A percentile compares a stretch with the other conserved stretches of the same genome.
phyloP scores from a whole-genome alignment of 225 moss, liverwort and hornwort species.

The Physcomitrium patens region DNA sequence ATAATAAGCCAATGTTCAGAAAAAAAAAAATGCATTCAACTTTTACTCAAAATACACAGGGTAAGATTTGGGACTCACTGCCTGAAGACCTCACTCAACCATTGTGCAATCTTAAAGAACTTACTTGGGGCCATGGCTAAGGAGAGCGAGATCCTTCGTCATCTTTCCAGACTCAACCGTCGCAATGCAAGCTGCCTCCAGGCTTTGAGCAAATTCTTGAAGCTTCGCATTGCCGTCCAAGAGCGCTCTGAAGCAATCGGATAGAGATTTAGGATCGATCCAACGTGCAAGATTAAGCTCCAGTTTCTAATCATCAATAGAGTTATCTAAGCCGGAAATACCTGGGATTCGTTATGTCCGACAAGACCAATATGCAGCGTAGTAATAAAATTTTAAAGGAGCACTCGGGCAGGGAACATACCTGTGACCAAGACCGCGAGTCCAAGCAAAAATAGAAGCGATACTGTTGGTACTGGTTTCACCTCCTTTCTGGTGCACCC shows the following conservation, averaged over 20 bases:
- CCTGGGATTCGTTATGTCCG: neutral
- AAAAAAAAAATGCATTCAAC: neutral
- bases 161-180: constrained; percentile 88
- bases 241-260: constrained; percentile 48
- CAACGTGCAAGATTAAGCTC: neutral
- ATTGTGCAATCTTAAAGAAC: constrained; percentile 4
- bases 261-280: neutral
- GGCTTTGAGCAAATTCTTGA: constrained; percentile 73
- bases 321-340: neutral
- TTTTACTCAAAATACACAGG: neutral
- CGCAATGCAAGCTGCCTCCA: constrained; percentile 79
- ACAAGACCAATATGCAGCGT: neutral
- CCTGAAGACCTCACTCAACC: neutral
- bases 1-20: neutral
- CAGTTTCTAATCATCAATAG: neutral
- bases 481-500: constrained; percentile 94
- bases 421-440: constrained; percentile 84
- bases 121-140: constrained; percentile 83
- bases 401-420: neutral
- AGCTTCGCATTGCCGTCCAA: constrained; percentile 72
- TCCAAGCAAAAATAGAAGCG: constrained; percentile 99
- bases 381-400: neutral
- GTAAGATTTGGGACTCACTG: neutral
- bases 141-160: constrained; percentile 95
- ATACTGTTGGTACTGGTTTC: constrained; percentile 99